These are phyloP conservation scores for Teratosphaeria pseudoeucalypti DNA, from an alignment of 2,329 filamentous ascomycete genomes.

Conservation along the genomic window DNA sequence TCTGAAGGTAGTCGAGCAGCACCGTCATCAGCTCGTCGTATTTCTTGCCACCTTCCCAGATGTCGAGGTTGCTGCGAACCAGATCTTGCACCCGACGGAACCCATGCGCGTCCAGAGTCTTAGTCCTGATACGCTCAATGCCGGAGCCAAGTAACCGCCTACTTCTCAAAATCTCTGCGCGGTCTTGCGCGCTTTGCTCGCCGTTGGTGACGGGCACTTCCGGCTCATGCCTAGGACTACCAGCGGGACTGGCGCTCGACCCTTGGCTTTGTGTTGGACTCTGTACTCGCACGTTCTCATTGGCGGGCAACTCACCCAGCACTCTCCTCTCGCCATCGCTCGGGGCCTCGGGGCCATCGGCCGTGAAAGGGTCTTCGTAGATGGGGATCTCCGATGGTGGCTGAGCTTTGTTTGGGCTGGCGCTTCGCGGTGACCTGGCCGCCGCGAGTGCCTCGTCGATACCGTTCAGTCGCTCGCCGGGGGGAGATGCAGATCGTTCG, in stretches of 20 bases:
- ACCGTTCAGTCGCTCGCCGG: conserved; percentile 2
- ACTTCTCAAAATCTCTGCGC: conserved; percentile 34
- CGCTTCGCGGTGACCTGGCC: conserved; percentile 1
- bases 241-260: conserved; percentile 19
- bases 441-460: conserved; percentile 6
- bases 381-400: conserved; percentile 36
- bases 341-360: conserved; percentile 22
- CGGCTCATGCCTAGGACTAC: conserved; percentile 15
- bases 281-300: conserved; percentile 30
- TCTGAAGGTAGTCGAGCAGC: conserved; percentile 62
- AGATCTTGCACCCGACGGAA: conserved; percentile 70
- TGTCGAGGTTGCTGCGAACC: conserved; percentile 52
- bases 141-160: conserved; percentile 60
- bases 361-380: conserved; percentile 43
- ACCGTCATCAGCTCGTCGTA: conserved; percentile 59
- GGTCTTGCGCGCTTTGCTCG: conserved; percentile 22
- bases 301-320: conserved; percentile 42
- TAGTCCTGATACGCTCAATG: conserved; percentile 60
- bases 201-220: conserved; percentile 5
- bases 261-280: conserved; percentile 20
- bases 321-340: conserved; percentile 29
- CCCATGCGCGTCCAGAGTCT: conserved; percentile 67
- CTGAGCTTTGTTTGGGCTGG: conserved; percentile 12
- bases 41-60: conserved; percentile 55
- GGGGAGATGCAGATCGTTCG: conserved; percentile 6